Percentiles rank a stretch among this genome's conserved stretches.
phyloP scores from a whole-genome alignment of 1,139 yeast species.

The Yueomyces sp. region DNA sequence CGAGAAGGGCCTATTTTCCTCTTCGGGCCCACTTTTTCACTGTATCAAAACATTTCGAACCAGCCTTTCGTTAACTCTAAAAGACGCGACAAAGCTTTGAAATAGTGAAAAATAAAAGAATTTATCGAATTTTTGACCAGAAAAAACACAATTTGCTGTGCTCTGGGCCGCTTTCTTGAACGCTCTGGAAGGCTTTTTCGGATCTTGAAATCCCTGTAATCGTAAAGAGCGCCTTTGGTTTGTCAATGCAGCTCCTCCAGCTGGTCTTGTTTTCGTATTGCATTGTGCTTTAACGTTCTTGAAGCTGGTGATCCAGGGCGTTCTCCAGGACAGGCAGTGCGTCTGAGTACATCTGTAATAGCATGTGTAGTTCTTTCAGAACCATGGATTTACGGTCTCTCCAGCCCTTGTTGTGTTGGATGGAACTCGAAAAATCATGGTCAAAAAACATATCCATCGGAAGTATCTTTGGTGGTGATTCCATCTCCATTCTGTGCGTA shows the following conservation, averaged over 20 bases:
- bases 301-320: constrained; percentile 14
- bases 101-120: too few species aligned
- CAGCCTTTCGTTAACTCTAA: too few species aligned
- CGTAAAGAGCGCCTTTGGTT: not conserved
- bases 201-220: too few species aligned
- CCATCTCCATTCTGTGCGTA: constrained; percentile 7
- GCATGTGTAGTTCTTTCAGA: constrained; percentile 16
- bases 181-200: too few species aligned
- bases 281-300: not conserved
- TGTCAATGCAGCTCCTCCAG: not conserved
- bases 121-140: too few species aligned
- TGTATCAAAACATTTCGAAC: too few species aligned
- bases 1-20: too few species aligned
- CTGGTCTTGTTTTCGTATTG: not conserved
- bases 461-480: constrained; percentile 16
- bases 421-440: constrained; percentile 6
- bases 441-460: constrained; percentile 21
- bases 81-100: too few species aligned
- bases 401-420: constrained; percentile 5
- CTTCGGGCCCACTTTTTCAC: too few species aligned
- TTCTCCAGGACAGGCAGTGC: constrained; percentile 20
- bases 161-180: too few species aligned
- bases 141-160: too few species aligned
- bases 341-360: constrained; percentile 20
- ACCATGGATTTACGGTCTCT: constrained; percentile 20